Conservation (phyloP, 352 stramenopile genomes). For the Phytophthora rubi region DNA sequence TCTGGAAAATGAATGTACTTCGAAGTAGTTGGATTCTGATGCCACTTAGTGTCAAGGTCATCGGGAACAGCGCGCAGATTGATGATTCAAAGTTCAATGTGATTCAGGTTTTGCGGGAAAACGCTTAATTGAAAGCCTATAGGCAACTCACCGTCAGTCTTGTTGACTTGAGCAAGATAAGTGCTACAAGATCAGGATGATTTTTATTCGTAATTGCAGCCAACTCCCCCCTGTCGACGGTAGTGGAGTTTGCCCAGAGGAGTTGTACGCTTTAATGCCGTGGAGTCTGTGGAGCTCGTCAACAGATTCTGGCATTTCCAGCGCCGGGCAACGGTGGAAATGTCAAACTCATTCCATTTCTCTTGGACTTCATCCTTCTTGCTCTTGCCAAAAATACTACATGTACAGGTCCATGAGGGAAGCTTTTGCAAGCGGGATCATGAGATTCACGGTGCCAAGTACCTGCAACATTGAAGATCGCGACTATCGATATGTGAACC, state of each 20-base stretch:
- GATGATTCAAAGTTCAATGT: slow-evolving; percentile 7
- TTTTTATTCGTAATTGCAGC: slow-evolving; percentile 5
- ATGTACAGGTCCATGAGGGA: no score
- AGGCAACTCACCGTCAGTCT: neutral
- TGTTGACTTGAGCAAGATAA: slow-evolving; percentile 10
- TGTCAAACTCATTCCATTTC: no score
- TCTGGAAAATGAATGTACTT: neutral
- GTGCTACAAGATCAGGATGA: slow-evolving; percentile 1
- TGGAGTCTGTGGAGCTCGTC: slow-evolving; percentile 1
- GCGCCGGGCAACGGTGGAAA: neutral
- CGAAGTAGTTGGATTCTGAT: no score
- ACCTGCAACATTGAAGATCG: no score
- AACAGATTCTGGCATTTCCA: slow-evolving; percentile 1
- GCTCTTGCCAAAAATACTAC: no score
- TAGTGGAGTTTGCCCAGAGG: slow-evolving; percentile 1
- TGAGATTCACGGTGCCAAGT: no score
- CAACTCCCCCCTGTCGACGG: neutral
- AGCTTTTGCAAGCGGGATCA: no score
- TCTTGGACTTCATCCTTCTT: no score
- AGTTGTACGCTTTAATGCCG: slow-evolving; percentile 4
- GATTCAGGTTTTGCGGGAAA: neutral
- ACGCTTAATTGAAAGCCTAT: neutral
- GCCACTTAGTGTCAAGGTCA: neutral
- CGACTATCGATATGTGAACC: no score
- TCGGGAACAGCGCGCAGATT: neutral